Evolutionary conservation across 1,284 basidiomycete genomes (phyloP).

Genomic region (Moesziomyces globuligerus): DNA sequence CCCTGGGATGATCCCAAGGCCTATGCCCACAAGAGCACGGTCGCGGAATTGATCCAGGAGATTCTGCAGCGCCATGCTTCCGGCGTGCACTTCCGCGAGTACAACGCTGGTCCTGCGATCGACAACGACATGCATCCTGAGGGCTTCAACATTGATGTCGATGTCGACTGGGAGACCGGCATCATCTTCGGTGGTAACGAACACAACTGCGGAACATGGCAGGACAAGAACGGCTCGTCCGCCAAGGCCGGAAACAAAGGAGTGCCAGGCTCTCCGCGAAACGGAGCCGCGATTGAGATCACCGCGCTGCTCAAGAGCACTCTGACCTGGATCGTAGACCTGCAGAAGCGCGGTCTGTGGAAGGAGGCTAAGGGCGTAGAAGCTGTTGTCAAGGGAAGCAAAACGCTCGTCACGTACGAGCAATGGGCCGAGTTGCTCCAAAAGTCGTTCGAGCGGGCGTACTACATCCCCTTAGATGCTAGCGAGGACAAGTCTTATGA

Average conservation of each 20-base stretch:
- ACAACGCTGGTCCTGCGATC: conserved; percentile 93
- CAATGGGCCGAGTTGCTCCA: conserved; percentile 90
- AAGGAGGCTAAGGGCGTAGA: conserved; percentile 81
- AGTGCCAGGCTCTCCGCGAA: conserved; percentile 89
- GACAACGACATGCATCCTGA: conserved; percentile 93
- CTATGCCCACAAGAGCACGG: conserved; percentile 69
- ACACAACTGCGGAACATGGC: conserved; percentile 64
- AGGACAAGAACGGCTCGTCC: conserved; percentile 64
- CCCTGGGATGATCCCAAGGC: conserved; percentile 87
- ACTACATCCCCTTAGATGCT: conserved; percentile 86
- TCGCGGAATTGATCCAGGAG: conserved; percentile 95
- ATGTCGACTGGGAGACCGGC: conserved; percentile 93
- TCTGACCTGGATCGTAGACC: conserved; percentile 81
- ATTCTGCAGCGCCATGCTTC: conserved; percentile 91
- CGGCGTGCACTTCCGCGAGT: conserved; percentile 92
- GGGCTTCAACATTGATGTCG: conserved; percentile 92
- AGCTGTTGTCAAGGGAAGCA: conserved; percentile 77
- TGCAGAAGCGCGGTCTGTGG: conserved; percentile 78
- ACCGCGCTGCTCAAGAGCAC: conserved; percentile 92
- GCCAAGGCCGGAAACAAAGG: conserved; percentile 88
- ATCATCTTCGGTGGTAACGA: conserved; percentile 86
- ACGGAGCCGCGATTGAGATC: conserved; percentile 95
- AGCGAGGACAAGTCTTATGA: conserved; percentile 78
- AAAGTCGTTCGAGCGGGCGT: conserved; percentile 85
- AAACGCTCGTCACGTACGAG: conserved; percentile 82